Conservation (phyloP, 2,329 filamentous ascomycete species). For the Phialocephala sp. region DNA sequence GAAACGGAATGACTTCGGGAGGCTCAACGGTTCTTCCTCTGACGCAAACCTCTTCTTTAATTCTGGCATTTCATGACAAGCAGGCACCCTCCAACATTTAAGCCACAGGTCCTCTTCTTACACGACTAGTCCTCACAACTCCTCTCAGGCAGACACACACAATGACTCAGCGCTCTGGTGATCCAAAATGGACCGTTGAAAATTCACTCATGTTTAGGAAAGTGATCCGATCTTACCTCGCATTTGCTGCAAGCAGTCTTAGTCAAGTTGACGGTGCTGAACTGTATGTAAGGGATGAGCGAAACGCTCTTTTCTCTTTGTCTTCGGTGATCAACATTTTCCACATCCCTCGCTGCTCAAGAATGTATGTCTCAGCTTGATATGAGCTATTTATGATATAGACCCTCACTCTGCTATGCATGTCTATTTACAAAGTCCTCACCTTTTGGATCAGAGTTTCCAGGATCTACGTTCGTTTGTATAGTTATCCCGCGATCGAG, state of each 20-base stretch:
- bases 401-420: neutral
- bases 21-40: neutral
- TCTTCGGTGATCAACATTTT: constrained; percentile 9
- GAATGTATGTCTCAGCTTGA: constrained; percentile 23
- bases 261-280: constrained; percentile 11
- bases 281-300: constrained; percentile 15
- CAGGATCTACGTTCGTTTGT: constrained; percentile 23
- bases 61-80: neutral
- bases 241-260: constrained; percentile 17
- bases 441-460: constrained; percentile 23
- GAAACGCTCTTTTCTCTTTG: constrained; percentile 10
- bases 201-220: neutral
- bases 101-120: constrained; percentile 14
- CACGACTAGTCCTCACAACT: neutral
- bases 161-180: constrained; percentile 15
- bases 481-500: constrained; percentile 14
- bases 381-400: neutral
- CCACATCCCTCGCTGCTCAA: constrained; percentile 6
- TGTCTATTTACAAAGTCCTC: constrained; percentile 24
- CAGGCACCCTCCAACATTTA: neutral
- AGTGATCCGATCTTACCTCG: constrained; percentile 11
- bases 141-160: neutral
- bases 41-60: neutral
- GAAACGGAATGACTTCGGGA: neutral
- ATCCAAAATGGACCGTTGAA: constrained; percentile 11